Percentiles rank a stretch among this genome's conserved stretches.
phyloP scores from a whole-genome alignment of 208 protist genomes.

The Leishmania arabica region DNA sequence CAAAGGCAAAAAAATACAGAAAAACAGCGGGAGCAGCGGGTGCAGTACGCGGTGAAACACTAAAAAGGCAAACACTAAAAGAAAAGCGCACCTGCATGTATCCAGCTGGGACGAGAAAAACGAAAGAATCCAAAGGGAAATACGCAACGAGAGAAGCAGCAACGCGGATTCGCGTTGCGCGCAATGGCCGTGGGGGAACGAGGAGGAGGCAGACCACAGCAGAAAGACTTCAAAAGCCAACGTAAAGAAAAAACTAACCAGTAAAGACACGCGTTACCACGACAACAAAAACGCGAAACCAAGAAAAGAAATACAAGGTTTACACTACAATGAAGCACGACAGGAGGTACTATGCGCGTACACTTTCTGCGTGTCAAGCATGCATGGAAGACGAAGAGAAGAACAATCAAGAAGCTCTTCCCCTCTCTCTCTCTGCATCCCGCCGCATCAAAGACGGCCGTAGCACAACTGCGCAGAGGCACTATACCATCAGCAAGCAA shows the following conservation, averaged over 20 bases:
- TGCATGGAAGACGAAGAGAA: neutral
- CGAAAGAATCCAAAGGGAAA: neutral
- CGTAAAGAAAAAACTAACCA: slow-evolving; percentile 1
- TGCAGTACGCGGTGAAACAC: neutral
- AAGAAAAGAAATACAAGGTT: neutral
- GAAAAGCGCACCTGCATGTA: neutral
- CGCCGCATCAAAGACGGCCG: neutral
- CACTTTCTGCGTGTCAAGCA: neutral
- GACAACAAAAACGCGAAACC: neutral
- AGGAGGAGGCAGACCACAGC: neutral
- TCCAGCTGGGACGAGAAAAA: neutral
- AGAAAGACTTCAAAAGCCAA: neutral
- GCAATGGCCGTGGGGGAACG: neutral
- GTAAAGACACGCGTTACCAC: neutral
- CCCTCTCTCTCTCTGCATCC: neutral
- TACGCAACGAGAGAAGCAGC: neutral
- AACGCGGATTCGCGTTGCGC: neutral
- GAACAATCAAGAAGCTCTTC: neutral
- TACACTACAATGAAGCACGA: slow-evolving; percentile 1
- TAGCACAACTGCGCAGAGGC: neutral
- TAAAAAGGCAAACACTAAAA: neutral
- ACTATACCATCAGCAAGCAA: neutral
- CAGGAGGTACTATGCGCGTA: neutral
- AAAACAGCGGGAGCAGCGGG: neutral
- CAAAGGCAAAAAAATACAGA: neutral